phyloP scores from a whole-genome alignment of 352 stramenopile species.

The Phytophthora sp. region DNA sequence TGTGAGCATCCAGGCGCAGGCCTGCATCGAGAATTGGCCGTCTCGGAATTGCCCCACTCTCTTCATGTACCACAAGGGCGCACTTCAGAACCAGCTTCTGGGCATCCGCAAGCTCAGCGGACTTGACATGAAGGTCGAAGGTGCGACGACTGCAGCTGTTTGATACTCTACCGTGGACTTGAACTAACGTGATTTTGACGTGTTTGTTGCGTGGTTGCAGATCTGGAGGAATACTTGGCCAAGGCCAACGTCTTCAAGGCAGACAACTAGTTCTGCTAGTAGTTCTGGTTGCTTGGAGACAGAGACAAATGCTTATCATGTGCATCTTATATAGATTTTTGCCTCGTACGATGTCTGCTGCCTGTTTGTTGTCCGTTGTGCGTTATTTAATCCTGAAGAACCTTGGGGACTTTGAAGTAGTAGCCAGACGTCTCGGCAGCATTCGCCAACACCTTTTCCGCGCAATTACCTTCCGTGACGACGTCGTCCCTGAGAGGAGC shows the following conservation, averaged over 20 bases:
- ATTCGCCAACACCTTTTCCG: constrained; percentile 77
- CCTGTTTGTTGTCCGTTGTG: not conserved
- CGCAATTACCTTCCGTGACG: constrained; percentile 77
- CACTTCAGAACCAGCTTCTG: constrained; percentile 90
- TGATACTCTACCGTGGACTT: too few species aligned
- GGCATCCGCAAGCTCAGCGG: constrained; percentile 89
- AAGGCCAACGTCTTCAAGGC: constrained; percentile 74
- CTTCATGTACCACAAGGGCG: constrained; percentile 93
- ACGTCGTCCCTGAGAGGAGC: constrained; percentile 78
- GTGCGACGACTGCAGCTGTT: constrained; percentile 29
- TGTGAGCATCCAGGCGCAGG: constrained; percentile 91
- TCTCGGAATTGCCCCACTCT: constrained; percentile 91
- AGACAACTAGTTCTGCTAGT: constrained; percentile 23
- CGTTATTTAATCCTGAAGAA: constrained; percentile 72
- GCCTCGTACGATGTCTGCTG: constrained; percentile 15
- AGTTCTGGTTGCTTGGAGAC: not conserved
- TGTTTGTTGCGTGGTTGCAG: constrained; percentile 31
- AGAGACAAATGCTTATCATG: constrained; percentile 3
- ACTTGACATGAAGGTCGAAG: constrained; percentile 86
- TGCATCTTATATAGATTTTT: constrained; percentile 46
- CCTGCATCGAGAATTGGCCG: constrained; percentile 94
- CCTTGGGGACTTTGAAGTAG: constrained; percentile 89
- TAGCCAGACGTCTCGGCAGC: constrained; percentile 78
- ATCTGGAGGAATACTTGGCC: constrained; percentile 90
- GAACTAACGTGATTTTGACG: constrained; percentile 14